Conservation (phyloP, 352 stramenopile species). For the Pythium brassicae region DNA sequence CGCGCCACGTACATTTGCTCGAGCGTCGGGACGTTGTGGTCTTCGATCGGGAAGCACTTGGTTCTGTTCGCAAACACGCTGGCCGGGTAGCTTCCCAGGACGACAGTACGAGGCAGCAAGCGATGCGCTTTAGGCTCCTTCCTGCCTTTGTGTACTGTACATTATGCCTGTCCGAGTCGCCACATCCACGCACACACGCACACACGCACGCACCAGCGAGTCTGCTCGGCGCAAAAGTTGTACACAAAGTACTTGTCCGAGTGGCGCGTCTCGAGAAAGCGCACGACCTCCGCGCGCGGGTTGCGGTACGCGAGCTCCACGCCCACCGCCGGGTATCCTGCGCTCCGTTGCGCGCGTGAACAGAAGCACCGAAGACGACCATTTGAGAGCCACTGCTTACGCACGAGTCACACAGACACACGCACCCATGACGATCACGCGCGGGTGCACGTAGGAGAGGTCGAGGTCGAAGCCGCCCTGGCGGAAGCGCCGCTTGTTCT, state of each 20-base stretch:
- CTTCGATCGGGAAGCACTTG: constrained; percentile 62
- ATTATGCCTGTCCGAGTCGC: too few relatives aligned
- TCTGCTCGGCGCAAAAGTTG: constrained; percentile 67
- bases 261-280: constrained; percentile 50
- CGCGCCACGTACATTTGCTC: constrained; percentile 43
- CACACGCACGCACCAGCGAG: constrained; percentile 27
- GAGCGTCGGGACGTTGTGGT: constrained; percentile 69
- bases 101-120: too few relatives aligned
- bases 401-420: background rate
- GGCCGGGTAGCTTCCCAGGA: constrained; percentile 38
- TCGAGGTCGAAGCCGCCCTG: constrained; percentile 63
- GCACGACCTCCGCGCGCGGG: constrained; percentile 46
- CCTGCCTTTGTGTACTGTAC: too few relatives aligned
- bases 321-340: constrained; percentile 54
- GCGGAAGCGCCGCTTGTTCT: constrained; percentile 71
- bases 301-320: constrained; percentile 63
- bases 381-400: too few relatives aligned
- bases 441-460: constrained; percentile 67
- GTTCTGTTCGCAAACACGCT: constrained; percentile 40
- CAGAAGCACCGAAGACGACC: too few relatives aligned
- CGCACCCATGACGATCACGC: constrained; percentile 75
- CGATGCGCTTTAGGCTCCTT: too few relatives aligned
- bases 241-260: constrained; percentile 62
- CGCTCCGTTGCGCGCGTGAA: background rate
- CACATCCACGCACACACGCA: too few relatives aligned